Evolutionary conservation across 306 rosid species (phyloP).

Genomic region (Cucumis sativus): Cucumber_9930_V3 NC_026661.2:1395001-1395500

Average conservation of each 20-base stretch:
- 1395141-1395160: neutral
- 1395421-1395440: neutral
- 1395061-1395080: neutral
- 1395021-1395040: neutral
- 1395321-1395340: neutral
- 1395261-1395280: neutral
- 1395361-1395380: neutral
- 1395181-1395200: neutral
- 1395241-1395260: neutral
- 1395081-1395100: neutral
- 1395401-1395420: neutral
- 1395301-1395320: neutral
- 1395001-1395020: neutral
- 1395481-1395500: neutral
- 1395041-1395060: neutral
- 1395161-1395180: neutral
- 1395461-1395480: neutral
- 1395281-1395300: constrained; percentile 2
- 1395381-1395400: neutral
- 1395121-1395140: neutral
- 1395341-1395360: neutral
- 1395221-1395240: neutral
- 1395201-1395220: neutral
- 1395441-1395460: neutral
- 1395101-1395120: constrained; percentile 2